phyloP scores from a whole-genome alignment of 2,329 filamentous ascomycete genomes.

The Chaetomium globosum region DNA sequence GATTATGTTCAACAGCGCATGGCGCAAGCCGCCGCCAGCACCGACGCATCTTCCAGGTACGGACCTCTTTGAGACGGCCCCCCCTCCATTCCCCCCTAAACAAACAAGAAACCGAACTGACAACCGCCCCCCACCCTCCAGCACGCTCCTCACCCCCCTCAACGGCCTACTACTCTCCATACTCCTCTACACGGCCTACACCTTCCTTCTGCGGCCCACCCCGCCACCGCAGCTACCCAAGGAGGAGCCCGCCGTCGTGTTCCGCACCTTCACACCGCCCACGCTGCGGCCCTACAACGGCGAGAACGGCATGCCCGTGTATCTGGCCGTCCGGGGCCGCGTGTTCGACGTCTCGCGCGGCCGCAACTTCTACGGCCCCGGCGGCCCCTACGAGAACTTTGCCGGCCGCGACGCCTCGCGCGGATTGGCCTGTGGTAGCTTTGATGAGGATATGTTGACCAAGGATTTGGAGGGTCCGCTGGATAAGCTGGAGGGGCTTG shows the following conservation, averaged over 20 bases:
- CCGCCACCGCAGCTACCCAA: slow-evolving; percentile 50
- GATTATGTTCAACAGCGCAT: slow-evolving; percentile 62
- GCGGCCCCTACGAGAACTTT: slow-evolving; percentile 94
- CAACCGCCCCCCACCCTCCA: slow-evolving; percentile 18
- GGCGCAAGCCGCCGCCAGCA: slow-evolving; percentile 55
- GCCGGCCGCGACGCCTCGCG: slow-evolving; percentile 88
- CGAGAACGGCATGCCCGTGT: slow-evolving; percentile 71
- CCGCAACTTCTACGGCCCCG: slow-evolving; percentile 93
- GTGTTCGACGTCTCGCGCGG: slow-evolving; percentile 89
- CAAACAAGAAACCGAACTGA: neutral
- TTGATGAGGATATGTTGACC: slow-evolving; percentile 94
- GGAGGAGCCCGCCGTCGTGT: slow-evolving; percentile 61
- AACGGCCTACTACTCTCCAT: slow-evolving; percentile 62
- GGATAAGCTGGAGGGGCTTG: slow-evolving; percentile 73
- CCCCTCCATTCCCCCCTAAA: slow-evolving; percentile 1
- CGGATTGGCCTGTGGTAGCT: slow-evolving; percentile 86
- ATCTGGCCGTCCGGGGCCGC: slow-evolving; percentile 84
- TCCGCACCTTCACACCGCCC: slow-evolving; percentile 71
- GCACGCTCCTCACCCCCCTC: slow-evolving; percentile 60
- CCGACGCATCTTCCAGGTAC: slow-evolving; percentile 42
- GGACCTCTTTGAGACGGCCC: slow-evolving; percentile 23
- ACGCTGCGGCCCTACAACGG: slow-evolving; percentile 89
- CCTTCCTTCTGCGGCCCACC: slow-evolving; percentile 56
- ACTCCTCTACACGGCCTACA: slow-evolving; percentile 62
- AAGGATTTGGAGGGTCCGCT: slow-evolving; percentile 83